Evolutionary conservation across 2,329 filamentous ascomycete species (phyloP).

Genomic region (Penicillium sp.): DNA sequence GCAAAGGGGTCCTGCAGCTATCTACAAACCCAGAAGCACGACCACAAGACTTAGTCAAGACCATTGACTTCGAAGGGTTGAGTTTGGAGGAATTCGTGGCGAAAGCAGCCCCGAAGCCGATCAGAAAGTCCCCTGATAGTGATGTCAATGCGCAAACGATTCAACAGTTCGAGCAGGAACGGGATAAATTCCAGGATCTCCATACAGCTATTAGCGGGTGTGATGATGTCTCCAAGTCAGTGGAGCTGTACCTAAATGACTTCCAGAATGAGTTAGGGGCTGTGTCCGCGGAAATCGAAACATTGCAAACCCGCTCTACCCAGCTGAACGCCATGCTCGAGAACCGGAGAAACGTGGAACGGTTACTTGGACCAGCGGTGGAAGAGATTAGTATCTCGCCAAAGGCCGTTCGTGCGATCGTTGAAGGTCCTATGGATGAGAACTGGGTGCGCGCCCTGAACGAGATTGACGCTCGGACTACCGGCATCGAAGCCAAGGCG

Average conservation of each 20-base stretch:
- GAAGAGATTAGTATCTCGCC: conserved; percentile 91
- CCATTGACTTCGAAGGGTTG: conserved; percentile 77
- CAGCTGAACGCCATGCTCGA: conserved; percentile 81
- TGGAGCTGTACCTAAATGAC: conserved; percentile 86
- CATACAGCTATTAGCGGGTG: conserved; percentile 86
- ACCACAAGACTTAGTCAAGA: conserved; percentile 55
- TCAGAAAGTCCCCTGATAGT: conserved; percentile 26
- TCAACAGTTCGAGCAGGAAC: conserved; percentile 79
- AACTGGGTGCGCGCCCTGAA: conserved; percentile 79
- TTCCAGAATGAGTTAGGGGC: conserved; percentile 91
- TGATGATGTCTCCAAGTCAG: conserved; percentile 89
- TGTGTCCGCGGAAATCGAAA: conserved; percentile 95
- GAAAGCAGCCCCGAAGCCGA: conserved; percentile 26
- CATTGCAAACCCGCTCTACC: conserved; percentile 80
- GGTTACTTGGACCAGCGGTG: conserved; percentile 80
- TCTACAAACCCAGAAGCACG: conserved; percentile 21
- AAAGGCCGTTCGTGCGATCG: conserved; percentile 77
- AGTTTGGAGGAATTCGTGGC: conserved; percentile 72
- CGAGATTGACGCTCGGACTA: conserved; percentile 78
- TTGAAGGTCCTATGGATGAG: conserved; percentile 86
- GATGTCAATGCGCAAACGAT: conserved; percentile 59
- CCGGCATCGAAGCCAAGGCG: conserved; percentile 67
- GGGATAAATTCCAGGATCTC: conserved; percentile 82
- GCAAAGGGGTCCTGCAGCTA: conserved; percentile 9
- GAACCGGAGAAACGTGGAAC: conserved; percentile 87